phyloP scores from a whole-genome alignment of 2,329 filamentous ascomycete genomes.

The Aureobasidium vineae region DNA sequence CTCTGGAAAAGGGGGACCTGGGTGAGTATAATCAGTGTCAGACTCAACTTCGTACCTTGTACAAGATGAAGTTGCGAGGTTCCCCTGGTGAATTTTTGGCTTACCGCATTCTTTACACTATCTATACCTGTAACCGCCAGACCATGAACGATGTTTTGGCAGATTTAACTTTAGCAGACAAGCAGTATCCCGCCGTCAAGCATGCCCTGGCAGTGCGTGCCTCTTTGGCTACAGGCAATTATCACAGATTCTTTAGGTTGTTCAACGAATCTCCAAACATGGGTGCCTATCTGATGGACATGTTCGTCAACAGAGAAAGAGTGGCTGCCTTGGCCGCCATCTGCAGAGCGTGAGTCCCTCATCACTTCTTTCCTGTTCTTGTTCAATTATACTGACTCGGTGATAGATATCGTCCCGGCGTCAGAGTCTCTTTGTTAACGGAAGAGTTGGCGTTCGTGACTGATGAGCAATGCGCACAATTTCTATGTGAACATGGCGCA shows the following conservation, averaged over 20 bases:
- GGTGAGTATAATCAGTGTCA: conserved; percentile 99
- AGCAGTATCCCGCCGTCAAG: conserved; percentile 77
- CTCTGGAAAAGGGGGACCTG: conserved; percentile 95
- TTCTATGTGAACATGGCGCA: conserved; percentile 77
- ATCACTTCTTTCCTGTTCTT: neutral
- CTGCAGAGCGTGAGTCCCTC: conserved; percentile 81
- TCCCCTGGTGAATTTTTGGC: conserved; percentile 96
- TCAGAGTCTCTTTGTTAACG: conserved; percentile 86
- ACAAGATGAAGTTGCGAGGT: conserved; percentile 81
- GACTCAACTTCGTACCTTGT: conserved; percentile 91
- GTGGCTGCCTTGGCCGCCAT: conserved; percentile 87
- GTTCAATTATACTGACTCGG: conserved; percentile 41
- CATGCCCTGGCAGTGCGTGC: conserved; percentile 91
- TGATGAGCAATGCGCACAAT: conserved; percentile 71
- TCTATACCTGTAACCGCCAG: conserved; percentile 97
- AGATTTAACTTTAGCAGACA: conserved; percentile 98
- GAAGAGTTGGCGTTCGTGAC: conserved; percentile 94
- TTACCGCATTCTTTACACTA: conserved; percentile 99
- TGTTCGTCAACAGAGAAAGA: conserved; percentile 94
- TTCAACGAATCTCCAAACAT: conserved; percentile 94
- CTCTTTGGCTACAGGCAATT: conserved; percentile 88
- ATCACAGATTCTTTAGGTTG: conserved; percentile 95
- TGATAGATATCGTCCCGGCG: conserved; percentile 82
- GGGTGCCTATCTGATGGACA: conserved; percentile 98
- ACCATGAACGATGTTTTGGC: conserved; percentile 97